These are phyloP conservation scores for Ormosia emarginata DNA, from an alignment of 306 rosid species.

Conservation along the genomic window DNA sequence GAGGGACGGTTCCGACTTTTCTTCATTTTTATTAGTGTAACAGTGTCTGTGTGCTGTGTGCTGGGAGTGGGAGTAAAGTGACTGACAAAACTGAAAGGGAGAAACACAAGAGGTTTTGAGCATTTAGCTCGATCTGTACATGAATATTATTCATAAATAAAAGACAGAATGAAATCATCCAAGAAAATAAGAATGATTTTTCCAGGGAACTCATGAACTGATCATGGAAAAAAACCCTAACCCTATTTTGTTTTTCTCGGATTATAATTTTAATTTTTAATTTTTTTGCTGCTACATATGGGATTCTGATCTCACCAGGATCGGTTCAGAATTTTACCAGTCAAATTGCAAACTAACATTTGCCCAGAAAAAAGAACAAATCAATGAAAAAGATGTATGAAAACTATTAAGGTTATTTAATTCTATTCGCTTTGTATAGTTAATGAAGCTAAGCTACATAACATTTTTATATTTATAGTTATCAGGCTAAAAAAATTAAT, in stretches of 20 bases:
- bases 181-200: constrained; percentile 26
- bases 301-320: constrained; percentile 34
- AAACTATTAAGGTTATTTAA: not conserved
- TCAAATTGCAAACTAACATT: constrained; percentile 20
- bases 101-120: constrained; percentile 32
- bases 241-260: constrained; percentile 12
- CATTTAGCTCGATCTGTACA: constrained; percentile 26
- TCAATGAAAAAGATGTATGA: not conserved
- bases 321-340: constrained; percentile 33
- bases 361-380: not conserved
- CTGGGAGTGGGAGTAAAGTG: constrained; percentile 28
- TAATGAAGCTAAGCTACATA: not conserved
- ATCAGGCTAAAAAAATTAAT: not conserved
- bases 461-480: not conserved
- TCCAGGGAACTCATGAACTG: not conserved
- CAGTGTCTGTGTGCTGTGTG: constrained; percentile 36
- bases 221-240: constrained; percentile 26
- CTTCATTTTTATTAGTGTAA: constrained; percentile 31
- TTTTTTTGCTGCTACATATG: constrained; percentile 23
- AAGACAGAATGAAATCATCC: constrained; percentile 9
- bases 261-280: not conserved
- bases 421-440: not conserved
- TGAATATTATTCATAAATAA: not conserved
- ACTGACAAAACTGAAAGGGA: constrained; percentile 41
- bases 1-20: constrained; percentile 37